phyloP scores from a whole-genome alignment of 352 stramenopile species.

The Pseudoperonospora humuli region DNA sequence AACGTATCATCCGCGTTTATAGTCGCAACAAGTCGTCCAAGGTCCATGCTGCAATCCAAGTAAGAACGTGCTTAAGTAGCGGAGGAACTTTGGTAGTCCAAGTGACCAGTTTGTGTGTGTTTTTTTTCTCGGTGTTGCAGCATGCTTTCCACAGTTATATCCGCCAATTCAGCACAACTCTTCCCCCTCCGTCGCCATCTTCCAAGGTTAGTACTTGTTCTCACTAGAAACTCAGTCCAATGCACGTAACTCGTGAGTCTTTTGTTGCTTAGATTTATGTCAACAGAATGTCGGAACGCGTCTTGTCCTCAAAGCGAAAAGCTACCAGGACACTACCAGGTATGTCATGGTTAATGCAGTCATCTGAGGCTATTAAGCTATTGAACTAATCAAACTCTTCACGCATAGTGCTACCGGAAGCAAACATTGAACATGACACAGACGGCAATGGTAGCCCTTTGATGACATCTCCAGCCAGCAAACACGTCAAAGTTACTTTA shows the following conservation, averaged over 20 bases:
- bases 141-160: conserved; percentile 53
- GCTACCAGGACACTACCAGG: conserved; percentile 18
- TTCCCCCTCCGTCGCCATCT: conserved; percentile 58
- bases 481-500: too few species aligned
- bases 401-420: too few species aligned
- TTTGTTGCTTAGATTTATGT: conserved; percentile 9
- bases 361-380: too few species aligned
- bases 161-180: conserved; percentile 52
- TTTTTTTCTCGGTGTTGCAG: conserved; percentile 16
- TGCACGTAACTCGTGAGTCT: not conserved
- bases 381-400: too few species aligned
- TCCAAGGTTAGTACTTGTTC: conserved; percentile 40
- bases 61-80: conserved; percentile 8
- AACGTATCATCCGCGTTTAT: conserved; percentile 74
- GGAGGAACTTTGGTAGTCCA: not conserved
- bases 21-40: conserved; percentile 43
- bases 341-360: too few species aligned
- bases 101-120: not conserved
- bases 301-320: conserved; percentile 8
- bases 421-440: too few species aligned
- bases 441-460: too few species aligned
- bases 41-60: conserved; percentile 54
- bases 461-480: too few species aligned
- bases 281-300: conserved; percentile 6
- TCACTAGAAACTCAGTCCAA: not conserved